Evolutionary conservation across 257 asterid species (phyloP).

Genomic region (Rhazya stricta): DNA sequence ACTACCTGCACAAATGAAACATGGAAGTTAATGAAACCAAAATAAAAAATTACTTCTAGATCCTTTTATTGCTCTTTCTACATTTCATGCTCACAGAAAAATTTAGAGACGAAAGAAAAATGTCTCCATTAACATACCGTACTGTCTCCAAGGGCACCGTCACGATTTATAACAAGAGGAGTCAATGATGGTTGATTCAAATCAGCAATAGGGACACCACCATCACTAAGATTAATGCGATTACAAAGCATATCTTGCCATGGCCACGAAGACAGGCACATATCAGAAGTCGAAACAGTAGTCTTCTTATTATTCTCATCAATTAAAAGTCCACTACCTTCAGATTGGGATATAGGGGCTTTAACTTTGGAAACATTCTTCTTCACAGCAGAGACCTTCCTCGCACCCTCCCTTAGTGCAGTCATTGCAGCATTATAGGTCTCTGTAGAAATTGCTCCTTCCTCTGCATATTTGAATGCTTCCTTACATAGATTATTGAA

Average conservation of each 20-base stretch:
- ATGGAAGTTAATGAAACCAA: not conserved
- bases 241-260: constrained; percentile 50
- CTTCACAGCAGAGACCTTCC: constrained; percentile 48
- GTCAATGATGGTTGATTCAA: constrained; percentile 51
- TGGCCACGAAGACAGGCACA: constrained; percentile 52
- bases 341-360: constrained; percentile 35
- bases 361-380: constrained; percentile 38
- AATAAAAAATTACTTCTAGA: not conserved
- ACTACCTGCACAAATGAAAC: constrained; percentile 44
- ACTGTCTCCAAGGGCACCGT: constrained; percentile 55
- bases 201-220: constrained; percentile 38
- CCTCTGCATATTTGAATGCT: constrained; percentile 62
- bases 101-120: not conserved
- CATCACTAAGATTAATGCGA: constrained; percentile 51
- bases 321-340: constrained; percentile 37
- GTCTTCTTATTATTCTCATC: constrained; percentile 42
- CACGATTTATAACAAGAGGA: constrained; percentile 58
- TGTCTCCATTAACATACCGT: constrained; percentile 32
- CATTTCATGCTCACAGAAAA: not conserved
- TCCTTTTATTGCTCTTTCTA: not conserved
- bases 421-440: constrained; percentile 56
- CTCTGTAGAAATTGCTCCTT: constrained; percentile 56
- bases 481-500: constrained; percentile 58
- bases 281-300: constrained; percentile 34
- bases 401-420: constrained; percentile 52